Evolutionary conservation across 345 rosid species (phyloP).

Genomic region (Garcia nutans): DNA sequence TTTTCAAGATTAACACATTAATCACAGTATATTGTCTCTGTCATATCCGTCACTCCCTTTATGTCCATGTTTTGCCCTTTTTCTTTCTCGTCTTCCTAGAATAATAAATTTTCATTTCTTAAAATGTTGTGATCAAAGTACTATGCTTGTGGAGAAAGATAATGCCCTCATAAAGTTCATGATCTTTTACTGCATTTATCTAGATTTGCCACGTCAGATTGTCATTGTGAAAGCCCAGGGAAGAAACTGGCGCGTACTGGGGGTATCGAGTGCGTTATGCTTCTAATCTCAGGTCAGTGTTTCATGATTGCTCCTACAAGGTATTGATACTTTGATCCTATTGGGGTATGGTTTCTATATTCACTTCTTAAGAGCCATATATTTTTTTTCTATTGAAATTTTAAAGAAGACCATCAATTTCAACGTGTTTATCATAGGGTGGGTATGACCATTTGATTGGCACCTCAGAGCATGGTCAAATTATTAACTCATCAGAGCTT

Average conservation of each 20-base stretch:
- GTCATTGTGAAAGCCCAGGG: slow-evolving; percentile 72
- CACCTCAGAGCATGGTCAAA: slow-evolving; percentile 94
- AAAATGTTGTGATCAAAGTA: background rate
- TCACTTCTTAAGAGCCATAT: background rate
- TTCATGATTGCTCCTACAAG: slow-evolving; percentile 59
- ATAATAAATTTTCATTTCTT: background rate
- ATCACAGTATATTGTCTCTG: background rate
- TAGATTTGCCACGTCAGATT: slow-evolving; percentile 64
- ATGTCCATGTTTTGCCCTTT: too few species aligned
- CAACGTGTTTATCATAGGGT: slow-evolving; percentile 49
- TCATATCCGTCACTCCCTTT: background rate
- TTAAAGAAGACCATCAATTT: slow-evolving; percentile 20
- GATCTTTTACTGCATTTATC: slow-evolving; percentile 34
- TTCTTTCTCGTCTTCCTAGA: background rate
- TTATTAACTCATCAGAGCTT: slow-evolving; percentile 64
- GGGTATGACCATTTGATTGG: slow-evolving; percentile 89
- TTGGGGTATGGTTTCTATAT: background rate
- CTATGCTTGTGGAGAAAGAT: background rate
- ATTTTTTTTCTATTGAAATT: background rate
- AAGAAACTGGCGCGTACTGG: slow-evolving; percentile 80
- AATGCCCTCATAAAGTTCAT: slow-evolving; percentile 8
- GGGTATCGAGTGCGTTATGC: slow-evolving; percentile 94
- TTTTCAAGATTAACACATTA: background rate
- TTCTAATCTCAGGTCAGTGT: slow-evolving; percentile 61
- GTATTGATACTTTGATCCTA: slow-evolving; percentile 33